Evolutionary conservation across 768 basidiomycete genomes (phyloP), one percentile per base, ranked within the genome.

Genomic region (Mycena sanguinolenta): DNA sequence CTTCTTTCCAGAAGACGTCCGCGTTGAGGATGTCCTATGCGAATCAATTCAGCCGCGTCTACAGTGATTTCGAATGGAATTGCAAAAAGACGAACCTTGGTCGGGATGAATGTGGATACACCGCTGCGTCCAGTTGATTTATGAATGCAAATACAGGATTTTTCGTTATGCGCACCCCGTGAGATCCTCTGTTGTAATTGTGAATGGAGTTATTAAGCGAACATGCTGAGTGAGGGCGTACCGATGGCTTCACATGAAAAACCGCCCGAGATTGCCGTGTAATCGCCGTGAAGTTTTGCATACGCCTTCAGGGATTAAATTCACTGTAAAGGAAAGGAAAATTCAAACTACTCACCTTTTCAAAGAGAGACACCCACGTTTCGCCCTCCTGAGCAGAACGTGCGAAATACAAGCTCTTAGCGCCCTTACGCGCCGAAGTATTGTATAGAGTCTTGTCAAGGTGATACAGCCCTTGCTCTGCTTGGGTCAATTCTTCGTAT

Each of bases 291-390:
- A 2, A 88, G 71, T 76, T 89, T 89, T 2, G 88, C 88, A 67
- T 84, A 89, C 3, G 88, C 88, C 74, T 72, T 27, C 13, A 32
- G 10, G 23, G n/a, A 12, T 30, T 55, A 17, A 25, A 27, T 23
- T 14, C 36, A 17, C 39, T 39, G 36, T 38, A 7, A 39, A 12
- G 39, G 16, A 14, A 12, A 14, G 44, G 13, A 27, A 64, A 58
- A 44, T 6, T 14, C 2, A 23, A 28, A 6, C 7, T n/a, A 28
- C 59, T 0, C 55, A 73, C 72, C 69, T 89, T 89, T 74, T 89
- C 88, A n/a, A 89, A 82, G n/a, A 89, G 76, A 3, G 88, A 85
- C 0, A 88, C 86, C 88, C 88, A 89, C 5, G 87, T 88, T 69
- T 89, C 88, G 34, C 84, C 84, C 55, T 83, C 44, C 80, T 6